A percentile compares a stretch with the other conserved stretches of the same genome.
Evolutionary conservation across 257 asterid genomes (phyloP).

Genomic region (Fraxinus americana): DNA sequence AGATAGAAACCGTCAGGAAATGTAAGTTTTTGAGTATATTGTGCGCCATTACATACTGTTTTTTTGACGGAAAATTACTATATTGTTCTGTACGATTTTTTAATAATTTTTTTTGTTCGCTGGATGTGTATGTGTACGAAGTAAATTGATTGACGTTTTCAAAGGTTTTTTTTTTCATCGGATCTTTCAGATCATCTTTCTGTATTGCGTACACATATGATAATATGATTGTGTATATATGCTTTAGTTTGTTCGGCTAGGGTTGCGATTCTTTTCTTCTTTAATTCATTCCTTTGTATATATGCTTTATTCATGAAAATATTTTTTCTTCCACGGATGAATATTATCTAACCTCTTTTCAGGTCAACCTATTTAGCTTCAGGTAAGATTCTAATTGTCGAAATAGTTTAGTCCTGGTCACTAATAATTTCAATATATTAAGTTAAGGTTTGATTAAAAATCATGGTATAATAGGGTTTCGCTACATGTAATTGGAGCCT

Average conservation of each 20-base stretch:
- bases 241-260: background rate
- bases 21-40: constrained; percentile 32
- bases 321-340: background rate
- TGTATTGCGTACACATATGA: background rate
- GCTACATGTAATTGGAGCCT: background rate
- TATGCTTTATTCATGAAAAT: background rate
- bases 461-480: no score
- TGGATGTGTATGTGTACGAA: background rate
- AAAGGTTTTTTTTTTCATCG: background rate
- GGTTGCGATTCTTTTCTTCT: background rate
- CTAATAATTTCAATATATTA: background rate
- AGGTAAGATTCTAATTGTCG: background rate
- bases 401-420: background rate
- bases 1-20: constrained; percentile 81
- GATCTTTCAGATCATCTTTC: background rate
- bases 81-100: background rate
- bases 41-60: background rate
- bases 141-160: background rate
- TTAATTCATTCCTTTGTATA: background rate
- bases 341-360: background rate
- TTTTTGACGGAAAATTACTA: background rate
- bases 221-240: background rate
- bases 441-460: background rate
- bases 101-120: background rate
- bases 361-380: background rate